These are phyloP conservation scores for Mortierella sp. DNA, from an alignment of 371 early-diverging fungal species.

Conservation along the genomic window DNA sequence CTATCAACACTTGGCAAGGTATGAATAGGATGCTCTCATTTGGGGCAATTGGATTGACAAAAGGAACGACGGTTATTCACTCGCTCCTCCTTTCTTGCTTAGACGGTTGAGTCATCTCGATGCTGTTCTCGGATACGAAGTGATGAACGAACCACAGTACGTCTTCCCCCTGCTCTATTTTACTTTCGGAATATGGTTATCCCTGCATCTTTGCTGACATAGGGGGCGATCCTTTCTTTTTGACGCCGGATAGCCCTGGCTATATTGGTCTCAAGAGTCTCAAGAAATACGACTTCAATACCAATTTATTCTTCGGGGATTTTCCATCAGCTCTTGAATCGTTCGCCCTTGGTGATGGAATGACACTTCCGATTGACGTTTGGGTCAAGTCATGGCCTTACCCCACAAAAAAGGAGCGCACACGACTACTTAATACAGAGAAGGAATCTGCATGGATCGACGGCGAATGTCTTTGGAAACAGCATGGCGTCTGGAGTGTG, in stretches of 20 bases:
- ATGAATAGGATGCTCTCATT: too few relatives aligned
- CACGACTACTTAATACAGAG: slow-evolving; percentile 64
- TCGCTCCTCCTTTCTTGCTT: slow-evolving; percentile 52
- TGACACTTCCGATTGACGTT: slow-evolving; percentile 71
- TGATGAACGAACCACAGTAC: slow-evolving; percentile 85
- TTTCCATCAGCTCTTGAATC: slow-evolving; percentile 77
- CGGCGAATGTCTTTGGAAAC: slow-evolving; percentile 77
- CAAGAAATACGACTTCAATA: slow-evolving; percentile 68
- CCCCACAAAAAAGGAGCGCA: slow-evolving; percentile 71
- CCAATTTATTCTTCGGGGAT: slow-evolving; percentile 75
- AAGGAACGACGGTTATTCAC: background rate
- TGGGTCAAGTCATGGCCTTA: slow-evolving; percentile 81
- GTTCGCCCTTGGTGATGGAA: slow-evolving; percentile 76
- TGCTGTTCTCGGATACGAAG: slow-evolving; percentile 80
- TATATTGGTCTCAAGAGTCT: slow-evolving; percentile 75
- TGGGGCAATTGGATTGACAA: too few relatives aligned
- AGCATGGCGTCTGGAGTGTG: slow-evolving; percentile 81
- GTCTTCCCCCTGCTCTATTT: slow-evolving; percentile 25
- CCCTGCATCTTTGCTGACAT: too few relatives aligned
- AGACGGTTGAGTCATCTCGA: slow-evolving; percentile 70
- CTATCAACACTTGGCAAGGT: slow-evolving; percentile 62
- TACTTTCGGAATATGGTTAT: too few relatives aligned
- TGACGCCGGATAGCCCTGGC: slow-evolving; percentile 57
- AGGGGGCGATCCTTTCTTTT: background rate
- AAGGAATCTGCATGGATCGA: slow-evolving; percentile 69